These are phyloP conservation scores for Wickerhamiella slavikovae DNA, from an alignment of 805 yeast species.

Conservation along the genomic window DNA sequence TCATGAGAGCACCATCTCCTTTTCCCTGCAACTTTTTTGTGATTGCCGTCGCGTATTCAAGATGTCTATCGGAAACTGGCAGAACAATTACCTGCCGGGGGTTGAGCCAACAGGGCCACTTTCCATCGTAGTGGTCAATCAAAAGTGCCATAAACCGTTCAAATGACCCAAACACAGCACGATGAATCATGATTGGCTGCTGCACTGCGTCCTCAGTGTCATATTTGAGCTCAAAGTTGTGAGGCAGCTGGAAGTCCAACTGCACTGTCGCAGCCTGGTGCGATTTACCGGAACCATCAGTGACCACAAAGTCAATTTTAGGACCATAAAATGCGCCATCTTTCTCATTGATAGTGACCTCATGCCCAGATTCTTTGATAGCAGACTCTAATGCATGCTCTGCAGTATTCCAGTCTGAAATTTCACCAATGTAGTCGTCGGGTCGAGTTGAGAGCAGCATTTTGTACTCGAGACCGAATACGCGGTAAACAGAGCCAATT, in stretches of 20 bases:
- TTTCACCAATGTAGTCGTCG: slow-evolving; percentile 51
- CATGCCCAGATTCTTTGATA: slow-evolving; percentile 30
- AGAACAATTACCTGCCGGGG: slow-evolving; percentile 77
- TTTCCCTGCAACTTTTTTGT: slow-evolving; percentile 20
- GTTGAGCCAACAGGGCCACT: slow-evolving; percentile 95
- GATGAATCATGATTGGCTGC: slow-evolving; percentile 82
- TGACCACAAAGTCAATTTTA: slow-evolving; percentile 68
- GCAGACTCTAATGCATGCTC: slow-evolving; percentile 45
- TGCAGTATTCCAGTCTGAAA: slow-evolving; percentile 65
- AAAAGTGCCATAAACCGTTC: slow-evolving; percentile 83
- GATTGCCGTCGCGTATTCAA: slow-evolving; percentile 30
- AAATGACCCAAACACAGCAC: slow-evolving; percentile 88
- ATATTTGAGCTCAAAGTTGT: slow-evolving; percentile 56
- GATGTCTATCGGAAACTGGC: slow-evolving; percentile 45
- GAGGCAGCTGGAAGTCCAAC: slow-evolving; percentile 84
- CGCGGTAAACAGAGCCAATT: slow-evolving; percentile 51
- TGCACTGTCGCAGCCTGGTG: slow-evolving; percentile 95
- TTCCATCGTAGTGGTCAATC: slow-evolving; percentile 75
- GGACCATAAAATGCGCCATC: slow-evolving; percentile 71
- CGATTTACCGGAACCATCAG: slow-evolving; percentile 57
- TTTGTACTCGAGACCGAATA: slow-evolving; percentile 43
- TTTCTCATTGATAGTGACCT: slow-evolving; percentile 42
- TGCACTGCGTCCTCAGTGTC: slow-evolving; percentile 25
- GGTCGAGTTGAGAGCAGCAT: slow-evolving; percentile 77
- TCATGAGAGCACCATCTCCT: too few species aligned